Base-by-base conservation (phyloP, 768 basidiomycete genomes). In the Exidia glandulosa region DNA sequence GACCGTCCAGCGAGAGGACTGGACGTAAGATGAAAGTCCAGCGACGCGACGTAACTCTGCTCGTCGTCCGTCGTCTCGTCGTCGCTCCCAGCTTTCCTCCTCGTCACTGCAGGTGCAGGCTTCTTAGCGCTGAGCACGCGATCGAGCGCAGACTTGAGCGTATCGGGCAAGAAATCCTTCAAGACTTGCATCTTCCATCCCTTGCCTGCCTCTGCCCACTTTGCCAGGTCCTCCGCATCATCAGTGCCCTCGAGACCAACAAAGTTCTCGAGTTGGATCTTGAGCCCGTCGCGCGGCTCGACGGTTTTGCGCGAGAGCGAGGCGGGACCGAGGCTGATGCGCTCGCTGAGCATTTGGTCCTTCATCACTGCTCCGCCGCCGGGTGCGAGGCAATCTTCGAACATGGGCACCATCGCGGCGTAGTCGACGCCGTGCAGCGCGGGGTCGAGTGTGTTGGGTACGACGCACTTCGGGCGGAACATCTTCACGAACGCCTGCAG, bases 401-500 rank as follows among this genome's bases (percentile, higher is more conserved):
- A 93, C 74, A 90, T 83, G 5, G 75, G 69, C 25, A 85, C 77
- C 64, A 94, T 83, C 59, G 79, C 82, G 2, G 79, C 77, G 83
- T 88, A 93, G 65, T 96, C 94, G 9, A 88, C 66, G 59, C 72
- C 83, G 64, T 67, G 69, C 59, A 75, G 80, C 41, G 62, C 72
- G 59, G 67, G 83, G 67, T 74, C 80, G 64, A 78, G 83, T 0
- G 90, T 88, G 66, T 94, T 95, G 0, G 94, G 95, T 2, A 91
- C 79, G 1, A 98, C 71, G 3, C 81, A 77, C 41, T 73, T 77
- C 0, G 95, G 95, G 23, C 80, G 80, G 72, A 99, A 96, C 19
- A 95, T 78, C 0, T 79, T 74, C 29, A 96, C 90, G 58, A 99
- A 86, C 1, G 75, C 72, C 61, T 85, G 83, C 0, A 99, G 79